Evolutionary conservation across 257 asterid species (phyloP).

Genomic region (Coffea eugenioides): DNA sequence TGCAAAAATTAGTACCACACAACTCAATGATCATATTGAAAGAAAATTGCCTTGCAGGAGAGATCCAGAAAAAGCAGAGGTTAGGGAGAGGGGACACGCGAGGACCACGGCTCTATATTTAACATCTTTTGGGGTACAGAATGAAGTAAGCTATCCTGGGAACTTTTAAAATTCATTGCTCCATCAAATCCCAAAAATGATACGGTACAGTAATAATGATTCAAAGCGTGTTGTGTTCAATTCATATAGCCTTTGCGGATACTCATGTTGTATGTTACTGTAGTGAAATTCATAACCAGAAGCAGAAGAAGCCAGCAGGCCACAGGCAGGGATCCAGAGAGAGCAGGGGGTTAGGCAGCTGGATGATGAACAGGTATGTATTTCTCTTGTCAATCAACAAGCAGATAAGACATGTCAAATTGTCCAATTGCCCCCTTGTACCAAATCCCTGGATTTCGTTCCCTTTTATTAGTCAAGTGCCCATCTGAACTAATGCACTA

Average conservation of each 20-base stretch:
- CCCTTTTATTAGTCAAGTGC: neutral
- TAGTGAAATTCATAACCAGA: neutral
- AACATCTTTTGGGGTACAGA: neutral
- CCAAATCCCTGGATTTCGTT: neutral
- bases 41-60: neutral
- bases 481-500: neutral
- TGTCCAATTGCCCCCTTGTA: neutral
- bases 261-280: neutral
- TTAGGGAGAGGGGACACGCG: neutral
- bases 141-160: neutral
- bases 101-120: neutral
- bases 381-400: neutral
- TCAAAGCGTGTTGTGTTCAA: no score
- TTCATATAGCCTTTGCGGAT: neutral
- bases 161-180: neutral
- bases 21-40: neutral
- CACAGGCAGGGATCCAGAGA: constrained; percentile 1
- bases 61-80: neutral
- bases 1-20: neutral
- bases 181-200: neutral
- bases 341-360: neutral
- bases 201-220: neutral
- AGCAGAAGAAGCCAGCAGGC: constrained; percentile 8
- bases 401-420: neutral
- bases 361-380: neutral